Evolutionary conservation across 768 basidiomycete genomes (phyloP), one percentile per base, ranked within the genome.

Genomic region (Lepiota brunneoincarnata): DNA sequence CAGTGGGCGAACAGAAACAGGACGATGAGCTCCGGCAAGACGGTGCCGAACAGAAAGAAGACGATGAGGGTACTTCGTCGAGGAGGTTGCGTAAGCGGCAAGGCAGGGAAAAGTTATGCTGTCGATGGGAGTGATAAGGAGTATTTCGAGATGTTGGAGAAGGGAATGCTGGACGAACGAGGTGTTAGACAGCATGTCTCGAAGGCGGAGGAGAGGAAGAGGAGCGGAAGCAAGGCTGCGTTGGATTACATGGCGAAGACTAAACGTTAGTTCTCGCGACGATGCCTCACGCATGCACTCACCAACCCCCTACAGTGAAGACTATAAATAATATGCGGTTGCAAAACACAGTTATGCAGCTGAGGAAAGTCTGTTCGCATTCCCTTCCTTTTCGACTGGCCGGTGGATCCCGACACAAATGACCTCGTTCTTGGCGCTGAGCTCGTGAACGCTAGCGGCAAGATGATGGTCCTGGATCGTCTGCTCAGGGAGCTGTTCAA

Each of bases 51-150:
- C 72, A 69, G 1, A 51, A 55, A 1, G 70, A 64, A 14, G 63
- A 64, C 18, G 14, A 49, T 2, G 46, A 55, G 23, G 61, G 66
- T 48, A 58, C 64, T 46, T 56, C n/a, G n/a, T n/a, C 61, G 60
- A 66, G 67, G 58, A 73, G 66, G 60, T 67, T 64, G 61, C 64
- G 58, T 49, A 67, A 62, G 64, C 68, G 65, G 31, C 65, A 62
- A 5, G 69, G 67, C 26, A 69, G 60, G n/a, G 54, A 80, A 76
- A 65, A 74, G 71, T 43, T 84, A 86, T 61, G 75, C 76, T 21
- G 69, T 80, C 2, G 83, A 86, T 58, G 82, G 73, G 0, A 80
- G 81, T 47, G 87, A 87, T 35, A 83, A 85, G 51, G 77, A 79
- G 58, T 90, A 86, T 61, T 86, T 88, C 57, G 74, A 79, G 21